These are phyloP conservation scores for Malus hybrid DNA, from an alignment of 331 rosid species.

Conservation along the genomic window DNA sequence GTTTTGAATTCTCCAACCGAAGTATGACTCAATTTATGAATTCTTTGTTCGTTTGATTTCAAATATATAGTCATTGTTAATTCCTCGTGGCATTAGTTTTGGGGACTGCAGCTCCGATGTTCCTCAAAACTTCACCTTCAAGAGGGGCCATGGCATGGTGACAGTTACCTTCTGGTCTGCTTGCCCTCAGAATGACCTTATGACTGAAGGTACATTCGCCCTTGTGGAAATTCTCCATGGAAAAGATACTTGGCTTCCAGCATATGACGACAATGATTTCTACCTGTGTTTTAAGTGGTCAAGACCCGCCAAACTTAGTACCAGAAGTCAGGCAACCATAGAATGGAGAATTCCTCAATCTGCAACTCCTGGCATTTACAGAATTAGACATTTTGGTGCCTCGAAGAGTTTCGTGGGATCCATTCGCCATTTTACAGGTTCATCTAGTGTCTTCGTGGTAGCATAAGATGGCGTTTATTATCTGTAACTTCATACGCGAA, in stretches of 20 bases:
- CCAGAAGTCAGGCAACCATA: conserved; percentile 56
- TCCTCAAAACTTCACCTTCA: conserved; percentile 57
- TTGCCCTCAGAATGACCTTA: conserved; percentile 81
- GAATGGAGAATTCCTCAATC: conserved; percentile 74
- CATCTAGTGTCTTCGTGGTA: conserved; percentile 73
- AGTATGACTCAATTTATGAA: too few relatives aligned
- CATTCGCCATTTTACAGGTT: conserved; percentile 61
- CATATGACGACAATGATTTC: conserved; percentile 85
- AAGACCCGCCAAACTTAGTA: conserved; percentile 51
- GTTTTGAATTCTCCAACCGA: too few relatives aligned
- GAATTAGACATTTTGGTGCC: conserved; percentile 77
- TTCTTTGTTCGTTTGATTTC: too few relatives aligned
- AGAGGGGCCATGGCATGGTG: conserved; percentile 50
- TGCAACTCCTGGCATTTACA: conserved; percentile 59
- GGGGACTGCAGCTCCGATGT: conserved; percentile 64
- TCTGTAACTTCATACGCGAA: neutral
- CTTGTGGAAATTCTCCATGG: conserved; percentile 66
- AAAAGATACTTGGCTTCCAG: conserved; percentile 63
- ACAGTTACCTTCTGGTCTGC: conserved; percentile 71
- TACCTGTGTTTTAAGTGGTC: conserved; percentile 86
- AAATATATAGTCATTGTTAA: too few relatives aligned
- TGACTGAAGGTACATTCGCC: conserved; percentile 89
- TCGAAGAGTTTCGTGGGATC: conserved; percentile 56
- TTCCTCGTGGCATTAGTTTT: conserved; percentile 46
- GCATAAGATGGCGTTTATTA: conserved; percentile 21